phyloP scores from a whole-genome alignment of 2,329 filamentous ascomycete genomes.

The Aspergillus candidus region DNA sequence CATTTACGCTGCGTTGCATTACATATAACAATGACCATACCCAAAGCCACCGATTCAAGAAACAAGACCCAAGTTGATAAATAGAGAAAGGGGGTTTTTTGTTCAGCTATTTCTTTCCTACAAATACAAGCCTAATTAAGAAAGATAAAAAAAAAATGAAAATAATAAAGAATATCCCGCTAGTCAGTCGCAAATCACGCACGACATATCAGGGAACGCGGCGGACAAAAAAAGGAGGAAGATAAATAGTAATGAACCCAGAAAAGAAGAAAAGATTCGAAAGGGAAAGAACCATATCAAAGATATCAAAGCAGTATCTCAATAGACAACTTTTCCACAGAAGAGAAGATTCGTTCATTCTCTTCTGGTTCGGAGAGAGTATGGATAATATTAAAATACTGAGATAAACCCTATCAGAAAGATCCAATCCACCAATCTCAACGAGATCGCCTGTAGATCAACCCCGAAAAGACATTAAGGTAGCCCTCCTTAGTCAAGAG shows the following conservation, averaged over 20 bases:
- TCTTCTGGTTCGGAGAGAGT: background rate
- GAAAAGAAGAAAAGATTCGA: no score
- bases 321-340: no score
- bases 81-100: no score
- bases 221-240: background rate
- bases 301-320: no score
- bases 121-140: background rate
- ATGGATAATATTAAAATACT: conserved; percentile 1
- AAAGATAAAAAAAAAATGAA: conserved; percentile 3
- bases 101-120: background rate
- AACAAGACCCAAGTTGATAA: no score
- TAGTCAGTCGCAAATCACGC: background rate
- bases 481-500: conserved; percentile 38
- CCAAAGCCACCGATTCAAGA: no score
- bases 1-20: no score
- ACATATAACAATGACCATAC: no score
- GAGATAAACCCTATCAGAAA: conserved; percentile 1
- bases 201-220: no score
- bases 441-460: conserved; percentile 29
- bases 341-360: no score
- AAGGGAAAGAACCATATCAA: no score
- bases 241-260: background rate
- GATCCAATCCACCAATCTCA: conserved; percentile 4
- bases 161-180: conserved; percentile 1
- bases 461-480: conserved; percentile 35